A percentile compares a stretch with the other conserved stretches of the same genome.
These are phyloP conservation scores for Psidium guajava DNA, from an alignment of 345 rosid species.

Conservation along the genomic window DNA sequence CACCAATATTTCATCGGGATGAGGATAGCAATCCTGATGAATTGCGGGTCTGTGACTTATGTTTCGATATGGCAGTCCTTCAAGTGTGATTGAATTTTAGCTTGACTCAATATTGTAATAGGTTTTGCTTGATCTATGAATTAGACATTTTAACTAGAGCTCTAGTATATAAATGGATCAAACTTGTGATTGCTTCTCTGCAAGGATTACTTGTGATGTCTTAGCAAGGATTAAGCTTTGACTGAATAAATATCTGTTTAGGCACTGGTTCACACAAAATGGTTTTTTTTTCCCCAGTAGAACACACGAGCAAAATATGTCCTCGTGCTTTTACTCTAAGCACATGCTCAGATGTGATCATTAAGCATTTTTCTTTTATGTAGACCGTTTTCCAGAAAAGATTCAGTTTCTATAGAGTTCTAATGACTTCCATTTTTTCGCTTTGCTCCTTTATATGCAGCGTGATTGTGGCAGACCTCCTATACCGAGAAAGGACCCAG, in stretches of 20 bases:
- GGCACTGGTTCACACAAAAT: neutral
- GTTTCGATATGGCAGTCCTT: neutral
- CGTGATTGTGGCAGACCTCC: constrained; percentile 92
- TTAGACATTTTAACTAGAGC: neutral
- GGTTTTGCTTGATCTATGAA: neutral
- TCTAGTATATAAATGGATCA: neutral
- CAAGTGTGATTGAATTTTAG: neutral
- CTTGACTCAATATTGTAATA: neutral
- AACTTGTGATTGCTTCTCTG: neutral
- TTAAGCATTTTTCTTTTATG: neutral
- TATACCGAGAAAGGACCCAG: constrained; percentile 70
- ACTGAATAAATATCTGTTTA: neutral
- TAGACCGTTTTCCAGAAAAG: neutral
- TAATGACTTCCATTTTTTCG: neutral
- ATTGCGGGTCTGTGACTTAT: constrained; percentile 43
- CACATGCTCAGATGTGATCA: neutral
- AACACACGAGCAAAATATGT: neutral
- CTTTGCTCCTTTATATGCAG: constrained; percentile 21
- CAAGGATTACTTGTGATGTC: neutral
- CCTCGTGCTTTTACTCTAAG: neutral
- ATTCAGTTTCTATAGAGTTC: neutral
- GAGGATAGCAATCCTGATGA: constrained; percentile 74
- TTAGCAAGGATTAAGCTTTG: neutral
- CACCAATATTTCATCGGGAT: constrained; percentile 83
- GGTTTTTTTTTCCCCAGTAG: neutral